Evolutionary conservation across 345 rosid species (phyloP).

Genomic region (Ceriops decandra): DNA sequence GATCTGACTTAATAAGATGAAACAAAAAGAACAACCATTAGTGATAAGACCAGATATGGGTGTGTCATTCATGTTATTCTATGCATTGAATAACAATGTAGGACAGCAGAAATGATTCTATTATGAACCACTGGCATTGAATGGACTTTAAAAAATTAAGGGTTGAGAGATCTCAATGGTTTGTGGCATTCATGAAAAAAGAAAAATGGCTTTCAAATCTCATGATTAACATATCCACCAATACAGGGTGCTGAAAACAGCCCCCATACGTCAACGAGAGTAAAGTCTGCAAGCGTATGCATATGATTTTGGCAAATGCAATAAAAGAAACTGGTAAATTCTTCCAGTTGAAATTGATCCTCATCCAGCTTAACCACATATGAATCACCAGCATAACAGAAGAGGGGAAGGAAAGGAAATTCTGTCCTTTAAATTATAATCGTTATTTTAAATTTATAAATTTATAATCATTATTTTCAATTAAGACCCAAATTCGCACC

Average conservation of each 20-base stretch:
- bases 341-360: no score
- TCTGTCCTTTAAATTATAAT: no score
- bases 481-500: no score
- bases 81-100: no score
- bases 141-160: background rate
- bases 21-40: conserved; percentile 1
- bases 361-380: no score
- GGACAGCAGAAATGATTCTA: background rate
- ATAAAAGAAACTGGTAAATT: no score
- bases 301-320: no score
- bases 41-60: conserved; percentile 3
- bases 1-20: conserved; percentile 27
- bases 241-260: background rate
- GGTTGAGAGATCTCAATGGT: background rate
- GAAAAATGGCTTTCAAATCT: background rate
- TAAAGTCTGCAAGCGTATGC: no score
- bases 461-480: no score
- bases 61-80: background rate
- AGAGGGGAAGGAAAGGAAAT: no score
- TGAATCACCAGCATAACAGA: no score
- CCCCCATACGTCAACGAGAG: background rate
- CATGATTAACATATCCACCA: background rate
- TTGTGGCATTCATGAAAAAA: background rate
- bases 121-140: background rate
- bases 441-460: no score